Conservation (phyloP, 331 rosid genomes). For the Stylosanthes scabra region DNA sequence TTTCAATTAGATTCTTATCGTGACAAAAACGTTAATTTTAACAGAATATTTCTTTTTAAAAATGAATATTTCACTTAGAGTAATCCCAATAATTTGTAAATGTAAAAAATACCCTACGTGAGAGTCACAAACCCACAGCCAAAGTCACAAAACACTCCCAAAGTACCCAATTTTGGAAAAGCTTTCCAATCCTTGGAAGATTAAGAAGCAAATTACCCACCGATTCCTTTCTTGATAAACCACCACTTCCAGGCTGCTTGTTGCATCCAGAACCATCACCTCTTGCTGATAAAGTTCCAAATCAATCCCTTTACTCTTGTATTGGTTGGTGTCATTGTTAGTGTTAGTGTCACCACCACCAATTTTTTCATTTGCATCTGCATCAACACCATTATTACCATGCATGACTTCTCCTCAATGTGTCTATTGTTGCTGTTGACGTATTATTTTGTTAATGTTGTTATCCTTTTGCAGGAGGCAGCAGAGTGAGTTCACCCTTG, state of each 20-base stretch:
- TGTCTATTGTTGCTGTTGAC: slow-evolving; percentile 32
- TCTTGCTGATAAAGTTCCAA: slow-evolving; percentile 33
- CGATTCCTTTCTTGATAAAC: slow-evolving; percentile 75
- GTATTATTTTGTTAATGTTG: slow-evolving; percentile 34
- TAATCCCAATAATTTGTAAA: too few species aligned
- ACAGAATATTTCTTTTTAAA: too few species aligned
- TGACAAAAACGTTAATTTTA: too few species aligned
- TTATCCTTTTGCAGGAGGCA: slow-evolving; percentile 71
- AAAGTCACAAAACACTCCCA: too few species aligned
- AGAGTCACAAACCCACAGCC: too few species aligned
- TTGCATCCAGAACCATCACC: slow-evolving; percentile 38
- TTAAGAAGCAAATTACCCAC: slow-evolving; percentile 73
- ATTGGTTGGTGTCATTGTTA: slow-evolving; percentile 29
- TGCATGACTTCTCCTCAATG: slow-evolving; percentile 22
- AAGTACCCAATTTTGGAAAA: too few species aligned
- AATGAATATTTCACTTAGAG: too few species aligned
- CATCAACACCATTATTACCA: slow-evolving; percentile 18
- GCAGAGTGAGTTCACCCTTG: slow-evolving; percentile 76
- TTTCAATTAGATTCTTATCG: too few species aligned
- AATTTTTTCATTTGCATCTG: slow-evolving; percentile 39
- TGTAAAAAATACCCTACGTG: too few species aligned
- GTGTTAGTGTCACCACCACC: slow-evolving; percentile 32
- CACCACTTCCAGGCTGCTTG: slow-evolving; percentile 59
- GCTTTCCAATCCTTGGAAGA: slow-evolving; percentile 93
- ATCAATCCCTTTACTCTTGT: slow-evolving; percentile 44